phyloP scores from a whole-genome alignment of 2,329 filamentous ascomycete species.

The Aureobasidium sp. region DNA sequence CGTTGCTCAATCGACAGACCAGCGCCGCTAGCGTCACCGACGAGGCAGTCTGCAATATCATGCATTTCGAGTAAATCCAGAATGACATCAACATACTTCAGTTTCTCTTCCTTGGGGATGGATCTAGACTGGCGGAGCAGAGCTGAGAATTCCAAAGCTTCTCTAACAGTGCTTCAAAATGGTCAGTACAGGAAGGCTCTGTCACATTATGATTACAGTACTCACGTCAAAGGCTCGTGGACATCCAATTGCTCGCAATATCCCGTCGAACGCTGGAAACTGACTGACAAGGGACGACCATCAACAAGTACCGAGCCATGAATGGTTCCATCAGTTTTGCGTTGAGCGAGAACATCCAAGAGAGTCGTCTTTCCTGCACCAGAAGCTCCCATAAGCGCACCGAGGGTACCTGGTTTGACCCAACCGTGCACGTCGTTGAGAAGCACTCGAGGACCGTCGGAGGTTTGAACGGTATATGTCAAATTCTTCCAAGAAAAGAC shows the following conservation, averaged over 20 bases:
- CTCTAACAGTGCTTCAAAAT: slow-evolving; percentile 49
- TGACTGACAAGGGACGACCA: slow-evolving; percentile 45
- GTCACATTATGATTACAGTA: too few species aligned
- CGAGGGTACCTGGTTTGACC: slow-evolving; percentile 43
- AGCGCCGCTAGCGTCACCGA: slow-evolving; percentile 54
- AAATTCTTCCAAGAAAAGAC: slow-evolving; percentile 49
- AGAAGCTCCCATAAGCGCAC: slow-evolving; percentile 48
- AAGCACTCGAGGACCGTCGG: slow-evolving; percentile 38
- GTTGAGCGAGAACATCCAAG: slow-evolving; percentile 64
- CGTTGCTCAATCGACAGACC: slow-evolving; percentile 57
- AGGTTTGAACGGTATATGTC: slow-evolving; percentile 44
- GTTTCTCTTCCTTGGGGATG: slow-evolving; percentile 53
- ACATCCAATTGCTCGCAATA: slow-evolving; percentile 62
- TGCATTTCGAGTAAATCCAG: slow-evolving; percentile 61
- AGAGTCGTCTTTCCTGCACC: slow-evolving; percentile 82
- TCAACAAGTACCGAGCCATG: slow-evolving; percentile 57
- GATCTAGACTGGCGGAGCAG: slow-evolving; percentile 55
- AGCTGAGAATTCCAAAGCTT: slow-evolving; percentile 60
- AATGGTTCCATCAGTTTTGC: slow-evolving; percentile 60
- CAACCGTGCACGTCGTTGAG: slow-evolving; percentile 43
- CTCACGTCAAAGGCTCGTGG: slow-evolving; percentile 45
- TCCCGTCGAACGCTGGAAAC: slow-evolving; percentile 57
- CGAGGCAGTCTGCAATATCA: slow-evolving; percentile 58
- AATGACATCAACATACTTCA: slow-evolving; percentile 57
- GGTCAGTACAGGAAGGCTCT: too few species aligned